A percentile compares a stretch with the other conserved stretches of the same genome.
These are phyloP conservation scores for Debaryomyces subglobosus DNA, from an alignment of 1,139 yeast genomes.

Conservation along the genomic window DNA sequence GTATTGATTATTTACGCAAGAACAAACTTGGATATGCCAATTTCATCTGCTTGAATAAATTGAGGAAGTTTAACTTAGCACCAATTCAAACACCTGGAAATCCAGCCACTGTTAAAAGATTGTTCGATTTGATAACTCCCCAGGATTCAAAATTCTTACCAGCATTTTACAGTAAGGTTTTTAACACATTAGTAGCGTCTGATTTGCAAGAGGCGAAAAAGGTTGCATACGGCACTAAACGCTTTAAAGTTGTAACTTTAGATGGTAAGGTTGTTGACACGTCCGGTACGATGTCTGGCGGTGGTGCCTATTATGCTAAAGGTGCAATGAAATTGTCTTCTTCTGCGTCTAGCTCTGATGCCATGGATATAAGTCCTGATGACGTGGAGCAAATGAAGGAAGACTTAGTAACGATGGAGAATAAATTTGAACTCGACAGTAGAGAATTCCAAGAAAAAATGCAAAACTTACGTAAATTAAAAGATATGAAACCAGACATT, in stretches of 20 bases:
- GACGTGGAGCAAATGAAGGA: conserved; percentile 60
- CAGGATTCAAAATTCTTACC: conserved; percentile 70
- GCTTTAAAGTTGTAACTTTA: conserved; percentile 88
- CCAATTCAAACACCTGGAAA: conserved; percentile 64
- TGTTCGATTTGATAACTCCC: conserved; percentile 81
- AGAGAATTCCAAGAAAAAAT: conserved; percentile 63
- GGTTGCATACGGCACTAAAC: conserved; percentile 81
- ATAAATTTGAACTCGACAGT: conserved; percentile 53
- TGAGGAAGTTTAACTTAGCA: conserved; percentile 62
- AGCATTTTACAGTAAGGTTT: conserved; percentile 86
- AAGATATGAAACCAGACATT: conserved; percentile 70
- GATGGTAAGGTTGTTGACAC: conserved; percentile 92
- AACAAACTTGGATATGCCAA: conserved; percentile 88
- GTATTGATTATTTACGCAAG: conserved; percentile 84
- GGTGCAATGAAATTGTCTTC: conserved; percentile 65
- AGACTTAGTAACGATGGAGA: conserved; percentile 60
- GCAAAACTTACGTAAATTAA: conserved; percentile 55
- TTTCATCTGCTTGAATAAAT: conserved; percentile 77
- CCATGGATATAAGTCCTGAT: conserved; percentile 47
- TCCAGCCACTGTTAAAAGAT: conserved; percentile 76
- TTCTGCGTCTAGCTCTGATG: conserved; percentile 23
- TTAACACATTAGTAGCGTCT: conserved; percentile 84
- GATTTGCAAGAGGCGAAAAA: conserved; percentile 79
- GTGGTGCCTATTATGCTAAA: conserved; percentile 69
- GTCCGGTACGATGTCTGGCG: conserved; percentile 98